Evolutionary conservation across 345 rosid species (phyloP), one percentile per base, ranked within the genome.

Genomic region (Aquilaria malaccensis): DNA sequence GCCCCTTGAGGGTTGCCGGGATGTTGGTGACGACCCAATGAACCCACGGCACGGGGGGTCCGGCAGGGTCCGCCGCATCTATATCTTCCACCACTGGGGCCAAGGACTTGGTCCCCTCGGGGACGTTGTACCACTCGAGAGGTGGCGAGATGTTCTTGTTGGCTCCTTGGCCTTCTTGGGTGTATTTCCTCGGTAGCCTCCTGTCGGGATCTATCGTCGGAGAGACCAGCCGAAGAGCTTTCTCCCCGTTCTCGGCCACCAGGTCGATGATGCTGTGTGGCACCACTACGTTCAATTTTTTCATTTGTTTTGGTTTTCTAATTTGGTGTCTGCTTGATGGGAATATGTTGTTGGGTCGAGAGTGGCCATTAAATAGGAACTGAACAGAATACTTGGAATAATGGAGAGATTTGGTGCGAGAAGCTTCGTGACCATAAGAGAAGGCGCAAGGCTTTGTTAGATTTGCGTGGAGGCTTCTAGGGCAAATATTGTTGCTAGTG

Each of bases 61-160:
- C 74, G 30, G 68, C 67, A 0, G 92, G 98, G 67, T 91, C 90
- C 2, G 91, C 84, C 1, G 87, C 92, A 60, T 82, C 95, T 1
- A 88, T 76, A 77, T 88, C 98, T 60, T 82, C 87, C 75, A 88
- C 95, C 76, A 88, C 86, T 54, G 86, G 76, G 2, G 91, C 95
- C 52, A 88, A 67, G 6, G 81, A 71, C 60, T 75, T 60, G 32
- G 98, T 83, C 13, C 83, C 93, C 60, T 82, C 75, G 0, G 98
- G 95, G 1, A 85, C 79, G 62, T 88, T 83, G 68, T 81, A 88
- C 95, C 98, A 85, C 67, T 88, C 89, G 12, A 74, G 59, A 1
- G 81, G 86, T 2, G 95, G 92, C 13, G 92, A 88, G 41, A 76
- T 10, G 46, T 79, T 59, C 68, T 71, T 88, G 52, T 73, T 48